Base-by-base conservation (phyloP, 768 basidiomycete species). In the Boletus vinaceobasis region DNA sequence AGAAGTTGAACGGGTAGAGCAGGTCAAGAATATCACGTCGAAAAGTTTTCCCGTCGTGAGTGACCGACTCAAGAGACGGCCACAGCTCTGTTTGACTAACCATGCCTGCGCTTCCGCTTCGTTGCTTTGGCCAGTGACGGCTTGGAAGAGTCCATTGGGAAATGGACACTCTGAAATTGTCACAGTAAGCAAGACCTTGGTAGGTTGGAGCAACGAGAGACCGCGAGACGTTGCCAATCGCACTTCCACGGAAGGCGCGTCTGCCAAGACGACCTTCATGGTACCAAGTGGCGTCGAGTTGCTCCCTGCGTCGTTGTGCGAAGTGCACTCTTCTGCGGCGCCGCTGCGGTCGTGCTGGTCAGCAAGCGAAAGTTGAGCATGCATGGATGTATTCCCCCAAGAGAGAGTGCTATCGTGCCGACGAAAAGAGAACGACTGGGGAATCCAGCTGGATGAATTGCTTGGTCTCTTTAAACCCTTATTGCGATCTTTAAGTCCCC, bases 11-110 rank as follows among this genome's bases (percentile, higher is more conserved):
- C 45, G 49, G 4, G 44, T 29, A 53, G 54, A 40, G 31, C 1
- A 23, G 33, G 65, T 21, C 50, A 66, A 17, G 53, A 65, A 65
- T 13, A 51, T 60, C n/a, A 64, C 53, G 23, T 64, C 65, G n/a
- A 51, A 56, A 14, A 56, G 45, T 36, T 46, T 61, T 43, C 64
- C 64, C 7, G 62, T 64, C 11, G 33, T 14, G 17, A 67, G 59
- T 33, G 53, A 64, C 43, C 10, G 53, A 38, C 31, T 40, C 13
- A 67, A n/a, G 14, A 57, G 27, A 40, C 15, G 27, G 11, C 59
- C 56, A 31, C 42, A 31, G 6, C 45, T 50, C 40, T 32, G 62
- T 23, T 19, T 56, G 29, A 48, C 55, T 1, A 61, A 27, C 29
- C 47, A 40, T 15, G 11, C 40, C 9, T 58, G 48, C 31, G 38